Evolutionary conservation across 2,329 filamentous ascomycete species (phyloP), one percentile per base, ranked within the genome.

Genomic region (Fusarium guadeloupense): DNA sequence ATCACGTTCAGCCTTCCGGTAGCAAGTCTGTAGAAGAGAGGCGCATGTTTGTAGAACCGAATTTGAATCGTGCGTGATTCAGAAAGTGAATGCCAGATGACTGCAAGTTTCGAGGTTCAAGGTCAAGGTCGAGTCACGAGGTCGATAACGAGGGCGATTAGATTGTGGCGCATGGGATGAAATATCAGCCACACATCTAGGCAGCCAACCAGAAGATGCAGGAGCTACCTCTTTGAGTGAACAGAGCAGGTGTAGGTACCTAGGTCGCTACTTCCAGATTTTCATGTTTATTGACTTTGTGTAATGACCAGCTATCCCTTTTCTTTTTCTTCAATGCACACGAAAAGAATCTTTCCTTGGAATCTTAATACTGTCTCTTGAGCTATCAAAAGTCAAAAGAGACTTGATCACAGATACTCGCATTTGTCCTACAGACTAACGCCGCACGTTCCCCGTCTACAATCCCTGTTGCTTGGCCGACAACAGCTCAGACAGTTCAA

Each of bases 41-140:
- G 57, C 38, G 53, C 40, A 59, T 64, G 38, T 57, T 63, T 61
- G 42, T 59, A 54, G 6, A 39, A 17, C 19, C n/a, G 48, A 52
- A 26, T 57, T 45, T 42, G 43, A 26, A 26, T 12, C n/a, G n/a
- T 26, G 13, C 33, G 40, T 48, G 56, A 51, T 58, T 54, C 16
- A 48, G 28, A 44, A 40, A 35, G 45, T 52, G 33, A 60, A 59
- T 57, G 53, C 52, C 66, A 68, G 67, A 68, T 70, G 68, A 70
- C 60, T 67, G 62, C 41, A 62, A 59, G 59, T 62, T 60, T 69
- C 39, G 51, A 67, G 52, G 48, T 68, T 58, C 25, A 51, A 47
- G 40, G 39, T 58, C 25, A 51, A 47, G 40, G 39, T 44, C 59
- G 40, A 68, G 68, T 70, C 68, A 70, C 68, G 68, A 61, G 68